Conservation (phyloP, 2,329 filamentous ascomycete species). For the Paecilomyces fulvus region DNA sequence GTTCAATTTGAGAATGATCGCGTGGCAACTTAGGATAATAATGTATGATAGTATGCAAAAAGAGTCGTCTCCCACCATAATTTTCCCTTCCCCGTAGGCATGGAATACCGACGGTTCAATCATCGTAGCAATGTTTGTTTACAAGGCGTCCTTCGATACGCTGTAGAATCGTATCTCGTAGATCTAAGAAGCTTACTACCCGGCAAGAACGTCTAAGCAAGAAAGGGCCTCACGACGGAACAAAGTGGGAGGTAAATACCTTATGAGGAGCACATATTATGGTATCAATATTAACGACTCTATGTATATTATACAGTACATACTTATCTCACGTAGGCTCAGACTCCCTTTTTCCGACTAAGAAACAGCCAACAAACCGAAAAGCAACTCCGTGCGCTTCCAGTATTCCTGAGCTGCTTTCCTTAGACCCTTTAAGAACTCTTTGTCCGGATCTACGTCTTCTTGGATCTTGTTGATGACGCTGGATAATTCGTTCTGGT, state of each 20-base stretch:
- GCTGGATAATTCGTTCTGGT: slow-evolving; percentile 37
- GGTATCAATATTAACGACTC: not conserved
- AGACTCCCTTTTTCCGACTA: not conserved
- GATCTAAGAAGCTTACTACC: too few relatives aligned
- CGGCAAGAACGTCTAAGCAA: too few relatives aligned
- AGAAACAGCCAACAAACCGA: slow-evolving; percentile 57
- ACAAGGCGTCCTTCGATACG: too few relatives aligned
- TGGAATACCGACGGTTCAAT: too few relatives aligned
- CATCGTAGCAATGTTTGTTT: too few relatives aligned
- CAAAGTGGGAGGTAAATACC: not conserved
- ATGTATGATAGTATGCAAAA: too few relatives aligned
- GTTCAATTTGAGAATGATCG: too few relatives aligned
- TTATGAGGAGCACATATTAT: not conserved
- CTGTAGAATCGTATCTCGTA: too few relatives aligned
- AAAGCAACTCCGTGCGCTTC: slow-evolving; percentile 72
- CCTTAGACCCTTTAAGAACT: slow-evolving; percentile 45
- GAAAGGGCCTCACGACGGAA: not conserved
- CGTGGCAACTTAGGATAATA: too few relatives aligned
- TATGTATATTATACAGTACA: not conserved
- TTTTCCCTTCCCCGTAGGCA: too few relatives aligned
- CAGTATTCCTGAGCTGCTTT: slow-evolving; percentile 69
- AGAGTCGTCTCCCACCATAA: too few relatives aligned
- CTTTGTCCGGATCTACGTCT: slow-evolving; percentile 43
- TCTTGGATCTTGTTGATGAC: slow-evolving; percentile 36
- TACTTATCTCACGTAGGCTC: not conserved